Percentiles rank a stretch among this genome's conserved stretches.
phyloP scores from a whole-genome alignment of 2,329 filamentous ascomycete species.

The Neofusicoccum laricinum region DNA sequence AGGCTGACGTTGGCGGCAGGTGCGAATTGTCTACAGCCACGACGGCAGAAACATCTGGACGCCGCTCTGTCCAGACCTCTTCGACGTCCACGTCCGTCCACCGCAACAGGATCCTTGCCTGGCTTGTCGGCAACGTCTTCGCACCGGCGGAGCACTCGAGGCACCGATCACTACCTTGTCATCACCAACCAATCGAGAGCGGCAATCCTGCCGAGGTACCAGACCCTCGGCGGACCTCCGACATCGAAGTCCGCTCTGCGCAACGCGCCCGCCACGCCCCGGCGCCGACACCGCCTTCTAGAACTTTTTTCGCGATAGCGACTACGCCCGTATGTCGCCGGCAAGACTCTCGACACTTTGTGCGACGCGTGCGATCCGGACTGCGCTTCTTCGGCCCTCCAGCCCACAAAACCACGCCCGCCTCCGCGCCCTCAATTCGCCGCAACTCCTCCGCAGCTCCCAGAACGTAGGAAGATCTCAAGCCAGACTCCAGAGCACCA shows the following conservation, averaged over 20 bases:
- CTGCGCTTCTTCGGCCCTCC: not conserved
- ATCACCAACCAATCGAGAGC: not conserved
- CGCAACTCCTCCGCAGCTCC: not conserved
- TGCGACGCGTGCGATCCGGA: not conserved
- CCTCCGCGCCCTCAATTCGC: not conserved
- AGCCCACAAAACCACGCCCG: not conserved
- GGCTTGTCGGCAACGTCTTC: too few species aligned
- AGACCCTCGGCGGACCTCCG: not conserved
- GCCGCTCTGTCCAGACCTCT: too few species aligned
- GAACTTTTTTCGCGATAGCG: not conserved
- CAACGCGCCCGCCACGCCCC: not conserved
- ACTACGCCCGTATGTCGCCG: constrained; percentile 7
- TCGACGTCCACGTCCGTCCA: too few species aligned
- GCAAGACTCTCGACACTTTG: not conserved
- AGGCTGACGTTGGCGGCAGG: too few species aligned
- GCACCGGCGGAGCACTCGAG: too few species aligned
- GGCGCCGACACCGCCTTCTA: constrained; percentile 1
- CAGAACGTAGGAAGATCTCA: not conserved
- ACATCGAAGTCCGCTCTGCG: not conserved
- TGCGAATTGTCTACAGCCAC: too few species aligned
- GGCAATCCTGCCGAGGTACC: constrained; percentile 1
- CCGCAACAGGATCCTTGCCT: too few species aligned
- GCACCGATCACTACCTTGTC: too few species aligned
- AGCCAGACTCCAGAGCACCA: not conserved
- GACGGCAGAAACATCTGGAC: too few species aligned